Evolutionary conservation across 208 protist species (phyloP), one percentile per base, ranked within the genome.

Genomic region (Leishmania braziliensis): DNA sequence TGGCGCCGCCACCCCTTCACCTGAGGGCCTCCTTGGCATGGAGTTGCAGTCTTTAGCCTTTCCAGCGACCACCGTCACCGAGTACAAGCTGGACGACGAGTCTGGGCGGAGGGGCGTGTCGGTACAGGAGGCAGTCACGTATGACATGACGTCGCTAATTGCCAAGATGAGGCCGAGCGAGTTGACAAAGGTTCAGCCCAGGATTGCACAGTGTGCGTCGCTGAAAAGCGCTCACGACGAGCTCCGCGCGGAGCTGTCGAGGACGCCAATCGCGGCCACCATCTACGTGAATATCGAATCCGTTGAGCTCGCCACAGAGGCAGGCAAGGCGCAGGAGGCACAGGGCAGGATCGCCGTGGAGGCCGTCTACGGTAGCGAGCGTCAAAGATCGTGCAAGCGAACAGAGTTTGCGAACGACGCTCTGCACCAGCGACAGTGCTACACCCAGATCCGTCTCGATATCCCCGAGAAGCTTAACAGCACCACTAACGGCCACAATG

Each of bases 21-120:
- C 84, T 33, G 78, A 89, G 1, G 92, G 91, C 53, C 48, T 84
- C 2, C 83, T 97, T 14, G 92, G 88, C 33, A 83, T 97, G 29
- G 84, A 91, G 85, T 74, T 96, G 80, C 89, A 95, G 77, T 96
- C 90, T n/a, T 79, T 79, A 56, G 92, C 91, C n/a, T 96, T 97
- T 80, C 78, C 89, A 16, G 84, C 76, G 69, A 89, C 79, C 5
- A 89, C 82, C 14, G 88, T 93, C 4, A 88, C 84, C 33, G 78
- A 89, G 43, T 93, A 92, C 84, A 62, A 71, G 23, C 51, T 85
- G 48, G 63, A 84, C 63, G 78, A 82, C 33, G 73, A 80, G 58
- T 80, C 51, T 18, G 75, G 78, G 12, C 36, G 39, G 36, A 82
- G 46, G 63, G 78, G 78, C 50, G 79, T 81, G 65, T 79, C 77